These are phyloP conservation scores for Kwoniella sp. DNA, from an alignment of 768 basidiomycete genomes.

Conservation along the genomic window DNA sequence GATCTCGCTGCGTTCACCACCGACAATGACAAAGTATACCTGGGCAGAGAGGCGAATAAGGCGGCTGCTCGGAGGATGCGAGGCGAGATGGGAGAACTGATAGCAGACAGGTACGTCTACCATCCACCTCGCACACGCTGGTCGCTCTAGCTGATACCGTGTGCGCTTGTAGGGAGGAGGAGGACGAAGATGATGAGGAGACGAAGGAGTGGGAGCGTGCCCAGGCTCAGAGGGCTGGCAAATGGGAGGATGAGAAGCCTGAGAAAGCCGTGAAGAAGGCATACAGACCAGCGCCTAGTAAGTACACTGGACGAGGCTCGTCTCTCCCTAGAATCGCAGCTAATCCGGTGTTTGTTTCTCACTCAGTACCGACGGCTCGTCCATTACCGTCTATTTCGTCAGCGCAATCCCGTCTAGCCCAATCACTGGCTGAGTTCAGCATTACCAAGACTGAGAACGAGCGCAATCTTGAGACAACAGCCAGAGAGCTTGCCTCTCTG, in stretches of 20 bases:
- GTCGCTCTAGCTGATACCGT: background rate
- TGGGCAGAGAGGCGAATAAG: slow-evolving; percentile 57
- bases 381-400: slow-evolving; percentile 55
- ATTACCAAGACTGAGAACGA: slow-evolving; percentile 44
- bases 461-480: slow-evolving; percentile 46
- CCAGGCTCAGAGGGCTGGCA: slow-evolving; percentile 56
- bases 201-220: slow-evolving; percentile 57
- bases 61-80: slow-evolving; percentile 52
- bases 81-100: slow-evolving; percentile 57
- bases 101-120: slow-evolving; percentile 55
- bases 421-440: slow-evolving; percentile 49
- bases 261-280: slow-evolving; percentile 35
- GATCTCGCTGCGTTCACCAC: slow-evolving; percentile 56
- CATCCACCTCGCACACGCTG: background rate
- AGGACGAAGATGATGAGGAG: slow-evolving; percentile 57
- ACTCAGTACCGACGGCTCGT: slow-evolving; percentile 55
- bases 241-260: slow-evolving; percentile 32
- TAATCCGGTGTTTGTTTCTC: background rate
- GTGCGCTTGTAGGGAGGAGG: slow-evolving; percentile 44
- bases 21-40: slow-evolving; percentile 51
- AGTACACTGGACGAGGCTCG: slow-evolving; percentile 15
- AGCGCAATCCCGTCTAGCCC: slow-evolving; percentile 54
- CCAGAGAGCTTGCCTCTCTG: slow-evolving; percentile 50
- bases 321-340: background rate
- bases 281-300: slow-evolving; percentile 57